These are phyloP conservation scores for Hippophae rhamnoides DNA, from an alignment of 306 rosid species.

Conservation along the genomic window DNA sequence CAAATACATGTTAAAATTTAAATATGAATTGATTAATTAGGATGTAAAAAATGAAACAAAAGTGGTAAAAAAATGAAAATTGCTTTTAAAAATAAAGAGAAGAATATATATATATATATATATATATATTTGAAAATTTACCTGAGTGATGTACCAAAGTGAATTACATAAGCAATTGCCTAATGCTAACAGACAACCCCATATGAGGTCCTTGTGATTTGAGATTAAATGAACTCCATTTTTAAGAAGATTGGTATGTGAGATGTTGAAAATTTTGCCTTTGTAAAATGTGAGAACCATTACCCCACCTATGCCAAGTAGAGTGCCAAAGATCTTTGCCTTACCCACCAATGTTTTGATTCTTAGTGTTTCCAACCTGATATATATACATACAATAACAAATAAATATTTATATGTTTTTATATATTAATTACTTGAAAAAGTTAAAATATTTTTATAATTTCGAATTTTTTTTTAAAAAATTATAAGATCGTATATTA, in stretches of 20 bases:
- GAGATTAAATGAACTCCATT: not conserved
- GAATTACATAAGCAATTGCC: slow-evolving; percentile 5
- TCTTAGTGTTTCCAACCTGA: slow-evolving; percentile 13
- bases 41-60: too few species aligned
- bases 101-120: too few species aligned
- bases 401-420: too few species aligned
- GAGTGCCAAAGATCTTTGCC: slow-evolving; percentile 10
- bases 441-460: too few species aligned
- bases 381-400: too few species aligned
- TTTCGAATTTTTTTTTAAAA: too few species aligned
- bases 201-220: not conserved
- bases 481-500: not conserved
- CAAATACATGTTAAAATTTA: too few species aligned
- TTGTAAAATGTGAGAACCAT: slow-evolving; percentile 16
- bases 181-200: slow-evolving; percentile 2
- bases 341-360: slow-evolving; percentile 5
- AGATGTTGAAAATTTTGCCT: slow-evolving; percentile 1
- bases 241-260: slow-evolving; percentile 1
- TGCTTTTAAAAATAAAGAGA: too few species aligned
- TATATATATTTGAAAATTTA: not conserved
- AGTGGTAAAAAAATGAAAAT: too few species aligned
- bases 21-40: too few species aligned
- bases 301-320: slow-evolving; percentile 18
- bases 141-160: slow-evolving; percentile 19
- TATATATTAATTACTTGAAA: too few species aligned